Base-by-base conservation (phyloP, 2,329 filamentous ascomycete genomes). In the Exophiala bonariae region DNA sequence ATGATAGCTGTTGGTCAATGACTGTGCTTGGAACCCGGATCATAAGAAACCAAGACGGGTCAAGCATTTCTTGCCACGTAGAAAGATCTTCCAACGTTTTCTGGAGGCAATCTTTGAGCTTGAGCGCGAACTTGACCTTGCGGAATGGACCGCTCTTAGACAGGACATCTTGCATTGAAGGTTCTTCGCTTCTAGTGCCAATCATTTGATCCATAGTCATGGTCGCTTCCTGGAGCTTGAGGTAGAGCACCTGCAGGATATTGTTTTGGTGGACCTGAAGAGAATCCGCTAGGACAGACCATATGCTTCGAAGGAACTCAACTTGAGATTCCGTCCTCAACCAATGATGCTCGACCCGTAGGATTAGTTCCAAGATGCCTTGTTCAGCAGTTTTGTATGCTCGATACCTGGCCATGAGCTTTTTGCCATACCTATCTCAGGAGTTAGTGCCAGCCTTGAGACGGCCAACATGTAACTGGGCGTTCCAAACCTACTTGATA, bases 41-140 rank as follows among this genome's bases (percentile, higher is more conserved):
- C 13, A 40, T 40, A 9, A 40, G 18, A 14, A 40, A 17, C 36
- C 36, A 40, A 17, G 36, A 13, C n/a, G 36, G 36, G 14, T 40
- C 18, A 22, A 22, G 22, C 14, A 40, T 18, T 22, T 40, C 16
- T 9, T 40, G 5, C 14, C 36, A 17, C 18, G 8, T 17, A 9
- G 10, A 5, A 13, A 40, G 28, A 40, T 40, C 22, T 19, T 8
- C 22, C 36, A 40, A 17, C 14, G 18, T 40, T 40, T 40, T 31
- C 28, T 31, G 9, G n/a, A 31, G 28, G 28, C 28, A n/a, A 31
- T 9, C 28, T 31, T 31, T 31, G 28, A 8, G 28, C 28, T 31
- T n/a, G 28, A 31, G 9, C 8, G n/a, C 28, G n/a, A 9, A 9
- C 28, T 31, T n/a, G 28, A 31, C n/a, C 28, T 31, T 31, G 28